Conservation (phyloP, 148 eudicot species). For the Vaccinium darrowii region DNA sequence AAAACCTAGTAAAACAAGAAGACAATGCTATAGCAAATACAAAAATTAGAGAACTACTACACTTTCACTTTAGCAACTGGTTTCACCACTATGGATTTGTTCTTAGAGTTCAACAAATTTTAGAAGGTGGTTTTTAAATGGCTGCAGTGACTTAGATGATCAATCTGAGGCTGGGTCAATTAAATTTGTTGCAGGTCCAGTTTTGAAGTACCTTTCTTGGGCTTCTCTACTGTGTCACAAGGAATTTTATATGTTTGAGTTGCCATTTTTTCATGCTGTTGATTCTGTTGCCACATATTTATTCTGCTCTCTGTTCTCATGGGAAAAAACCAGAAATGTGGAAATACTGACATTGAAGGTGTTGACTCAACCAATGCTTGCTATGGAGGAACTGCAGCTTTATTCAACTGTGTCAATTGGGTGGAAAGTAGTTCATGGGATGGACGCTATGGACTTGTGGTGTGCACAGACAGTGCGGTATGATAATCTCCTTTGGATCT, state of each 20-base stretch:
- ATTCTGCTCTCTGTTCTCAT: slow-evolving; percentile 16
- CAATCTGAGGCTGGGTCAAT: background rate
- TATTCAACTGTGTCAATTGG: slow-evolving; percentile 96
- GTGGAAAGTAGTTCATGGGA: slow-evolving; percentile 99
- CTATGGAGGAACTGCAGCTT: slow-evolving; percentile 98
- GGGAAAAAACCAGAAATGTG: slow-evolving; percentile 51
- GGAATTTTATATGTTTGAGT: background rate
- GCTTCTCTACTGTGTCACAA: background rate
- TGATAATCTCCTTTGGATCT: slow-evolving; percentile 21
- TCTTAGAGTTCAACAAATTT: background rate
- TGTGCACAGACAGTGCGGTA: slow-evolving; percentile 99
- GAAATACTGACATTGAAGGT: slow-evolving; percentile 96
- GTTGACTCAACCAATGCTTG: slow-evolving; percentile 99
- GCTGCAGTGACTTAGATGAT: background rate
- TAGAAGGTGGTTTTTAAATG: background rate
- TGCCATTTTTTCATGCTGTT: slow-evolving; percentile 2
- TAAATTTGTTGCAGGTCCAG: background rate
- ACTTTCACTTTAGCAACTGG: background rate
- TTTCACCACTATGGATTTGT: background rate
- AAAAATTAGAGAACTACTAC: background rate
- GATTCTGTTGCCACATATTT: background rate
- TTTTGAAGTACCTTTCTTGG: slow-evolving; percentile 3
- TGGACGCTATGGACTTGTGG: slow-evolving; percentile 95
- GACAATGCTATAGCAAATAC: background rate
- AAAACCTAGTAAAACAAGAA: background rate